Conservation (phyloP, 768 basidiomycete species). For the Mycena epipterygia region DNA sequence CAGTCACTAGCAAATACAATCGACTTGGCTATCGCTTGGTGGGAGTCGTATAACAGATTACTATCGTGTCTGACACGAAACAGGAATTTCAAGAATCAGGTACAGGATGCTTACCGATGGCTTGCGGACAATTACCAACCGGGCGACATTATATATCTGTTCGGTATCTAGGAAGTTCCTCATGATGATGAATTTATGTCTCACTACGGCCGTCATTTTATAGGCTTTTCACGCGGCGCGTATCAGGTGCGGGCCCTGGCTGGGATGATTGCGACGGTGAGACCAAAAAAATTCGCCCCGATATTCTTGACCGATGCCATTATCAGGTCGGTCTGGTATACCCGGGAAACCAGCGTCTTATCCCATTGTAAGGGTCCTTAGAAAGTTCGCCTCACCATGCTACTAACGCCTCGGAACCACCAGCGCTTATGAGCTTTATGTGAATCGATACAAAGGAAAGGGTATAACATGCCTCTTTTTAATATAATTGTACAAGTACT, state of each 20-base stretch:
- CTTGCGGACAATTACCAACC: slow-evolving; percentile 9
- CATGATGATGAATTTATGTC: too few species aligned
- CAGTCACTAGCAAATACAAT: neutral
- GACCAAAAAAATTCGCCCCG: neutral
- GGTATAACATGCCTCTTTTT: neutral
- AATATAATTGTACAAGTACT: neutral
- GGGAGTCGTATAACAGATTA: neutral
- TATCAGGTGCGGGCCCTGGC: slow-evolving; percentile 15
- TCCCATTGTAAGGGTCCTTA: neutral
- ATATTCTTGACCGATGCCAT: neutral
- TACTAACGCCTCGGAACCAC: neutral
- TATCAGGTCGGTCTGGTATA: neutral
- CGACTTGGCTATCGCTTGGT: slow-evolving; percentile 15
- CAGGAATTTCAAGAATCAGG: slow-evolving; percentile 11
- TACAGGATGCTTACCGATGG: slow-evolving; percentile 6
- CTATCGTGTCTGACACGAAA: neutral
- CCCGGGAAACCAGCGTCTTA: neutral
- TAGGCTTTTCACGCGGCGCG: slow-evolving; percentile 16
- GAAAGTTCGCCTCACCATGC: neutral
- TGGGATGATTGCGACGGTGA: slow-evolving; percentile 14
- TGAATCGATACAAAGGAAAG: neutral
- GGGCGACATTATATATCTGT: slow-evolving; percentile 14
- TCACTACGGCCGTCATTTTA: too few species aligned
- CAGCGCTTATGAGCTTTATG: slow-evolving; percentile 27
- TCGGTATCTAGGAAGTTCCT: neutral